Evolutionary conservation across 371 early-diverging fungal genomes (phyloP), one percentile per base, ranked within the genome.

Genomic region (Mortierella sp.): DNA sequence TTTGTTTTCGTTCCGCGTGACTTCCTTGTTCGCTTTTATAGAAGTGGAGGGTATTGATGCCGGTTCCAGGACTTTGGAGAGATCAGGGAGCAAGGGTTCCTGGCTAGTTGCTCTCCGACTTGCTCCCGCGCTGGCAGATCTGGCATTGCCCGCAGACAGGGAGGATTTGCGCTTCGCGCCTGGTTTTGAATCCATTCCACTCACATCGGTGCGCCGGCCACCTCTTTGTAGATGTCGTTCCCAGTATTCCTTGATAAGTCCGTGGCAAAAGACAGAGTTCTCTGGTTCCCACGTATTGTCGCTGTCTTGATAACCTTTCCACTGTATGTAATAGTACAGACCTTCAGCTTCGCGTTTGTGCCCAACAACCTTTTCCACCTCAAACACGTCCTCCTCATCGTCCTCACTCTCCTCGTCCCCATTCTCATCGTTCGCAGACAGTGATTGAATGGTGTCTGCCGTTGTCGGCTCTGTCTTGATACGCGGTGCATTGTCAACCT

Each of bases 301-400:
- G 1, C 41, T 42, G 44, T 68, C 56, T 1, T 26, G 2, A 44
- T 64, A 75, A 2, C 57, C 64, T 21, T 68, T 68, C 75, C 75
- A 75, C 21, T 64, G 67, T 28, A 75, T 44, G 21, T 50, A 64
- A 19, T 61, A 70, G 1, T 30, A 19, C 1, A 73, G 60, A 2
- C 44, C 57, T 0, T 14, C 19, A 27, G 47, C 30, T 0, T 48
- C 50, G 15, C n/a, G 30, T 15, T 28, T 34, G 44, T 75, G 75
- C 4, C 69, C 75, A 6, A 68, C 75, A 5, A 75, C 75, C 34
- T 47, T 49, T 50, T 75, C 75, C 6, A 75, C 75, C 37, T 75
- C 75, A 44, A 26, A 64, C 9, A 70, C 54, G 21, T 58, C 61
- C 11, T 46, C 58, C 7, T 50, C 61, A 14, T 58, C 64, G 14